Evolutionary conservation across 2,329 filamentous ascomycete genomes (phyloP).

Genomic region (Neopestalotiopsis sp.): DNA sequence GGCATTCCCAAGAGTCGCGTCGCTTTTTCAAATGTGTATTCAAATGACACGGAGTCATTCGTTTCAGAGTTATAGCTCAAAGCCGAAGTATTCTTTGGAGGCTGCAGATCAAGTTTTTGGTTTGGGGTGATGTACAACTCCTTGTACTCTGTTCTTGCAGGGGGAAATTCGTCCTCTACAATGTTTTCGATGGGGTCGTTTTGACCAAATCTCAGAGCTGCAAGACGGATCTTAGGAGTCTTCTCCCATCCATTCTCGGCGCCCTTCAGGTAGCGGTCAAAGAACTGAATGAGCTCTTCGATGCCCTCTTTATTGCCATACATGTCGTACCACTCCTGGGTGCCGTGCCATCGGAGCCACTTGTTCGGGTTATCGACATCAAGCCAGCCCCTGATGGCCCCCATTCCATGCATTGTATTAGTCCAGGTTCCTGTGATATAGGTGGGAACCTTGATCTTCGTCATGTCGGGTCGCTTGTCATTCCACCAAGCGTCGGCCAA

Average conservation of each 20-base stretch:
- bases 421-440: slow-evolving; percentile 25
- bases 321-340: slow-evolving; percentile 50
- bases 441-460: slow-evolving; percentile 22
- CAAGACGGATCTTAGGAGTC: slow-evolving; percentile 46
- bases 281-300: slow-evolving; percentile 44
- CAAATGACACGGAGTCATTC: slow-evolving; percentile 33
- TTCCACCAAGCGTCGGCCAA: slow-evolving; percentile 23
- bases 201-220: slow-evolving; percentile 39
- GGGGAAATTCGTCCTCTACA: slow-evolving; percentile 24
- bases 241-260: slow-evolving; percentile 48
- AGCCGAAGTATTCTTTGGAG: neutral
- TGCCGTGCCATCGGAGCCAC: slow-evolving; percentile 42
- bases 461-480: slow-evolving; percentile 25
- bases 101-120: slow-evolving; percentile 18
- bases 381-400: slow-evolving; percentile 35
- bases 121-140: slow-evolving; percentile 19
- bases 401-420: slow-evolving; percentile 23
- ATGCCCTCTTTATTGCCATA: slow-evolving; percentile 36
- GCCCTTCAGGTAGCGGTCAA: slow-evolving; percentile 47
- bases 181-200: slow-evolving; percentile 33
- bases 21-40: slow-evolving; percentile 39
- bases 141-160: slow-evolving; percentile 22
- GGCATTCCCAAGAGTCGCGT: slow-evolving; percentile 46
- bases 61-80: slow-evolving; percentile 36
- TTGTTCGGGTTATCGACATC: slow-evolving; percentile 40